phyloP scores from a whole-genome alignment of 257 asterid species.

The Gentiana macrophylla region DNA sequence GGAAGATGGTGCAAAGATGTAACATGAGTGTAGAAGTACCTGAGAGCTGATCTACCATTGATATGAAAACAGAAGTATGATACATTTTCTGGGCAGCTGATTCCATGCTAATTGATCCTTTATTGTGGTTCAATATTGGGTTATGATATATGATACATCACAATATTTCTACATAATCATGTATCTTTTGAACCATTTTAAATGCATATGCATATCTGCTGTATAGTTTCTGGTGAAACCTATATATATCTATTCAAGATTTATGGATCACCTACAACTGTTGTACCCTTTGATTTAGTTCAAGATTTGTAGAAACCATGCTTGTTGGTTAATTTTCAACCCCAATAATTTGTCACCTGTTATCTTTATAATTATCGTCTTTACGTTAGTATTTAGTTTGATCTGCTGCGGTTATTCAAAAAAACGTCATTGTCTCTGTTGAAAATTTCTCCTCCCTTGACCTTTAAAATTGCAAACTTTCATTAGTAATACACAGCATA shows the following conservation, averaged over 20 bases:
- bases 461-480: too few species aligned
- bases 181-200: constrained; percentile 3
- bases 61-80: neutral
- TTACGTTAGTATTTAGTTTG: too few species aligned
- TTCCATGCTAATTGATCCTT: neutral
- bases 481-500: too few species aligned
- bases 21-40: constrained; percentile 36
- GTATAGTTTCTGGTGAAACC: neutral
- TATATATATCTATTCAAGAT: neutral
- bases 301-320: too few species aligned
- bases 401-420: too few species aligned
- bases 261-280: too few species aligned
- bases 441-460: too few species aligned
- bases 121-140: neutral
- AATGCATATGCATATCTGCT: neutral
- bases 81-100: constrained; percentile 1
- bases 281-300: too few species aligned
- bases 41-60: constrained; percentile 26
- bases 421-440: too few species aligned
- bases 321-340: too few species aligned
- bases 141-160: constrained; percentile 2
- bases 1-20: constrained; percentile 50
- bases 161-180: neutral
- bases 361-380: too few species aligned
- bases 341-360: too few species aligned